Conservation (phyloP, 1,284 basidiomycete species). For the Cryptococcus sp. region DNA sequence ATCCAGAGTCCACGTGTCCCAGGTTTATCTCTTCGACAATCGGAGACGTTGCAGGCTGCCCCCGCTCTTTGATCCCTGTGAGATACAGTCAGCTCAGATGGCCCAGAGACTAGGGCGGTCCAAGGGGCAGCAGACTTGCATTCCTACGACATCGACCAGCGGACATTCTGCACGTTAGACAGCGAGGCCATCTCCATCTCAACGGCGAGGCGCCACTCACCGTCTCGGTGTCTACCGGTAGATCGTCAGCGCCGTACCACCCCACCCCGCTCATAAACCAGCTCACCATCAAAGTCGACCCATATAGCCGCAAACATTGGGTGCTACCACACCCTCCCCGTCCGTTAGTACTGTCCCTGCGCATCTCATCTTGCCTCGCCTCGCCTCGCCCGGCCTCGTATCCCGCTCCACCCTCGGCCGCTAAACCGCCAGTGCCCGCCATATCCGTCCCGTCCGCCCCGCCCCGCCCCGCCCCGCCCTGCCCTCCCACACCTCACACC, state of each 20-base stretch:
- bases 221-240: conserved; percentile 35
- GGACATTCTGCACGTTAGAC: background rate
- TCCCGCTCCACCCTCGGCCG: no score
- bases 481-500: background rate
- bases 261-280: background rate
- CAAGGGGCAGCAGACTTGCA: conserved; percentile 19
- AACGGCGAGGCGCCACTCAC: conserved; percentile 16
- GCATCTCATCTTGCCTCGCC: no score
- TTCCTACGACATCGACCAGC: conserved; percentile 17
- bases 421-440: no score
- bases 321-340: conserved; percentile 21
- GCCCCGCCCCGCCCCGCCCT: background rate
- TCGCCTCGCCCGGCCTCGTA: no score
- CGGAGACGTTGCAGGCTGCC: conserved; percentile 47
- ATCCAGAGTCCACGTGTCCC: conserved; percentile 45
- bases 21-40: conserved; percentile 47
- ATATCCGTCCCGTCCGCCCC: conserved; percentile 2
- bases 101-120: background rate
- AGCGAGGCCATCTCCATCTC: no score
- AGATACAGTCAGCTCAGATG: background rate
- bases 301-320: conserved; percentile 48
- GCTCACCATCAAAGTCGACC: conserved; percentile 40
- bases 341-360: no score
- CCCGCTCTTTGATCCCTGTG: conserved; percentile 46
- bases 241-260: background rate